phyloP scores from a whole-genome alignment of 192 early-diverging fungal genomes.

The Rhizoclosmatium globosum region DNA sequence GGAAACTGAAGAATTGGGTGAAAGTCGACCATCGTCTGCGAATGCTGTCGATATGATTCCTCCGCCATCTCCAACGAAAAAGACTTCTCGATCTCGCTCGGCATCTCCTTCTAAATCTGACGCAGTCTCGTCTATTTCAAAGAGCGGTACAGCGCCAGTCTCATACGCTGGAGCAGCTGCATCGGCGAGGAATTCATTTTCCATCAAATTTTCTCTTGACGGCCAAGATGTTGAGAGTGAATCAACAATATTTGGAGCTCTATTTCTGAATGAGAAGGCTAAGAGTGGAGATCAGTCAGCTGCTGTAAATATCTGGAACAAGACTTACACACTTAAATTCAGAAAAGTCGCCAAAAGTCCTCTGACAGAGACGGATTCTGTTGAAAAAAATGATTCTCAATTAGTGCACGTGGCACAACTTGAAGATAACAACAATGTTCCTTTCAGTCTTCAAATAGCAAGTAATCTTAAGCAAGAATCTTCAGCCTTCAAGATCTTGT shows the following conservation, averaged over 20 bases:
- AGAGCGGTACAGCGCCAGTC: slow-evolving; percentile 12
- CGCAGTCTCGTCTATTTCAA: slow-evolving; percentile 22
- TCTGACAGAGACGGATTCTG: background rate
- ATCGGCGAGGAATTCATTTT: slow-evolving; percentile 43
- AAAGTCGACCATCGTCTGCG: slow-evolving; percentile 43
- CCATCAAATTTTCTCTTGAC: slow-evolving; percentile 67
- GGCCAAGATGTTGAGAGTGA: slow-evolving; percentile 42
- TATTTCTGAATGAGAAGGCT: slow-evolving; percentile 63
- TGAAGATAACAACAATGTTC: background rate
- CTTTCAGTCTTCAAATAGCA: background rate
- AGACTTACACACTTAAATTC: slow-evolving; percentile 66
- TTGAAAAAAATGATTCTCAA: background rate
- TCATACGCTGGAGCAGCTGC: slow-evolving; percentile 40
- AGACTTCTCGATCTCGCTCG: slow-evolving; percentile 18
- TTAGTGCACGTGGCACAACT: background rate
- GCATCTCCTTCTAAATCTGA: slow-evolving; percentile 21
- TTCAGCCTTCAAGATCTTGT: slow-evolving; percentile 35
- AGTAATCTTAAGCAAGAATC: background rate
- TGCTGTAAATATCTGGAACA: slow-evolving; percentile 61
- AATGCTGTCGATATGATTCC: slow-evolving; percentile 28
- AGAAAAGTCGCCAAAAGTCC: slow-evolving; percentile 42
- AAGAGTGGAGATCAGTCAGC: slow-evolving; percentile 18
- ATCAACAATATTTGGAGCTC: slow-evolving; percentile 73
- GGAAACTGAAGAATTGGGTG: slow-evolving; percentile 43
- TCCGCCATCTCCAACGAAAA: slow-evolving; percentile 18